Percentiles rank a stretch among this genome's conserved stretches.
Conservation (phyloP, 306 rosid genomes). For the Prosopis cineraria region DNA sequence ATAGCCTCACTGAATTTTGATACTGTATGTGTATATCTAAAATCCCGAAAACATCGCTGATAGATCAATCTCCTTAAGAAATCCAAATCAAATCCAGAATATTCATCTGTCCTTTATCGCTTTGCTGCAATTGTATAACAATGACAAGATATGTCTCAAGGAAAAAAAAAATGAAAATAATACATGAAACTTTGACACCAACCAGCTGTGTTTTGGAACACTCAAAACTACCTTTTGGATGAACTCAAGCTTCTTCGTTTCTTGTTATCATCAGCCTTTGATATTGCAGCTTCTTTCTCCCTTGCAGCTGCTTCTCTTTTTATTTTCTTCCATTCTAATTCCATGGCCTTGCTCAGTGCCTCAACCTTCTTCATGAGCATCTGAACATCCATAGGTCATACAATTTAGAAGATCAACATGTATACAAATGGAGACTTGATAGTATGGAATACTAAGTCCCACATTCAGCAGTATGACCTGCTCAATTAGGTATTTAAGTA, state of each 20-base stretch:
- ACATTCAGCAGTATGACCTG: too few species aligned
- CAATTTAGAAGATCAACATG: neutral
- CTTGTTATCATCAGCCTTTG: constrained; percentile 49
- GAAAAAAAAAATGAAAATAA: constrained; percentile 5
- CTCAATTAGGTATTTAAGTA: too few species aligned
- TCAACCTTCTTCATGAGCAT: constrained; percentile 76
- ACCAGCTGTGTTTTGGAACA: neutral
- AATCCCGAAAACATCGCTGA: constrained; percentile 29
- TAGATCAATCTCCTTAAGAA: constrained; percentile 29
- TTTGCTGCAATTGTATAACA: constrained; percentile 52
- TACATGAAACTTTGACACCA: neutral
- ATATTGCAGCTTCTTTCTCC: constrained; percentile 66
- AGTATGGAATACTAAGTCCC: too few species aligned
- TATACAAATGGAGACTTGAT: too few species aligned
- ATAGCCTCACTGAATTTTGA: constrained; percentile 32
- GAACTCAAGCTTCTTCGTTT: constrained; percentile 48
- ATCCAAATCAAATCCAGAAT: constrained; percentile 34
- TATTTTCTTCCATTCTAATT: constrained; percentile 72
- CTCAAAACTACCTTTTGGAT: constrained; percentile 53
- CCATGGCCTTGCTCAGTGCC: constrained; percentile 75
- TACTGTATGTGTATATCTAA: constrained; percentile 46
- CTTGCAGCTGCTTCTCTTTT: constrained; percentile 77
- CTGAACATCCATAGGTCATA: constrained; percentile 47
- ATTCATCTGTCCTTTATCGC: constrained; percentile 40
- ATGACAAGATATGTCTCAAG: neutral